A percentile compares a stretch with the other conserved stretches of the same genome.
These are phyloP conservation scores for Brasilioporus rufonigricans DNA, from an alignment of 768 basidiomycete genomes.

Conservation along the genomic window DNA sequence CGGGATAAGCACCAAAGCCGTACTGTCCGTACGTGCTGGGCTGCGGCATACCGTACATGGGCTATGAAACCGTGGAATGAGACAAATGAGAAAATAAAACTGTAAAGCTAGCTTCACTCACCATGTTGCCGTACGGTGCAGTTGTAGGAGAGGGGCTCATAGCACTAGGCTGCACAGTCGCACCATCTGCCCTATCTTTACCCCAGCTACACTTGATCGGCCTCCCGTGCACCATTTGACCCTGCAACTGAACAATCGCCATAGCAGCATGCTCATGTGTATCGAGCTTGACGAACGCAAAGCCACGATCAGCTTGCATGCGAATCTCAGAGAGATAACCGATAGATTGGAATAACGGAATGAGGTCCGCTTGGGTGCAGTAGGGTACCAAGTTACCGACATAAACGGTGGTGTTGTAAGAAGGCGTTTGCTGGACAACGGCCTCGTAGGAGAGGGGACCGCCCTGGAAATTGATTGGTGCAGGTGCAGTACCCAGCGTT, in stretches of 20 bases:
- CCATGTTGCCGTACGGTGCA: constrained; percentile 79
- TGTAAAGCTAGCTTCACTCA: constrained; percentile 26
- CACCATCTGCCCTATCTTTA: constrained; percentile 85
- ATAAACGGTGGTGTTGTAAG: constrained; percentile 95
- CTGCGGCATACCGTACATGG: constrained; percentile 90
- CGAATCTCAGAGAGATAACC: constrained; percentile 98
- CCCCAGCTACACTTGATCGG: constrained; percentile 99
- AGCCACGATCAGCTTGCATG: constrained; percentile 98
- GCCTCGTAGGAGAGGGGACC: constrained; percentile 89
- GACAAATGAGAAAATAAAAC: not conserved
- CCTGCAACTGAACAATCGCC: constrained; percentile 96
- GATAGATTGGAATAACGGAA: constrained; percentile 97
- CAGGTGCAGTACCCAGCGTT: constrained; percentile 65
- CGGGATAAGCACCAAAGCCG: constrained; percentile 71
- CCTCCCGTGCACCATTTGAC: constrained; percentile 94
- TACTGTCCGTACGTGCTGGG: constrained; percentile 73
- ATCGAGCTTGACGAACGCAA: constrained; percentile 98
- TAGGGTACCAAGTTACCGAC: constrained; percentile 98
- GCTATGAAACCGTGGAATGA: constrained; percentile 39
- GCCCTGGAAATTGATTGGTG: constrained; percentile 88
- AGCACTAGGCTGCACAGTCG: constrained; percentile 46
- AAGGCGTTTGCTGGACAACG: constrained; percentile 91
- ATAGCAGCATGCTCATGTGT: constrained; percentile 98
- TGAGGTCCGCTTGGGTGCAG: constrained; percentile 95
- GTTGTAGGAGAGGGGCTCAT: constrained; percentile 62